Base-by-base conservation (phyloP, 129 eudicot genomes). In the Kitagawia praeruptora region DNA sequence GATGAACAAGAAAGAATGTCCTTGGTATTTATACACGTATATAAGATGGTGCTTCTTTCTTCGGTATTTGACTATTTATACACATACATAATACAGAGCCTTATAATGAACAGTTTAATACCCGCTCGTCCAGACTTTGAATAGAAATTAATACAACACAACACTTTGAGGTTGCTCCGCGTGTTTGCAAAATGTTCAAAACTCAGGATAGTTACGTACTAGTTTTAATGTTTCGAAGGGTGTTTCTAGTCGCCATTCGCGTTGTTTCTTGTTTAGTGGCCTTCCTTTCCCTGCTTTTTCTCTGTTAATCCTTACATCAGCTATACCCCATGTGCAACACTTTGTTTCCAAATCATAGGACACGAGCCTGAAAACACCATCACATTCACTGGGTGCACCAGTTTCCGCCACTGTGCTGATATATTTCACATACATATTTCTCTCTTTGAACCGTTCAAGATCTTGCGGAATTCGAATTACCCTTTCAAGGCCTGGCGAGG, bases 281-380 rank as follows among this genome's bases (percentile, higher is more conserved):
- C 98, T 91, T 81, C 98, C 98, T 82, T 91, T 94, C 41, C 98
- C 98, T 3, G 98, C 89, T 39, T 91, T 94, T 77, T 91, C 98
- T 80, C 97, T 82, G 67, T 94, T 94, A 64, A 87, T 81, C 87
- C 85, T 89, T 46, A 91, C 93, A 82, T 91, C 92, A n/a, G 98
- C 98, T 78, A 91, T 74, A 54, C 97, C 97, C 98, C 98, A 94
- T 19, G 87, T 86, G 87, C 97, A 94, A 80, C 83, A 74, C 16
- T 75, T 76, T 3, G 83, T 83, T 49, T 86, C 91, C 54, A 85
- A 16, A 80, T 91, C 92, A 61, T 84, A 88, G 2, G 97, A 92
- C 75, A 88, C 79, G n/a, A 95, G 96, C 85, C 87, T 88, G 77
- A 95, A 89, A 75, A 95, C 76, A 75, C 98, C 98, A 15, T 95